Conservation (phyloP, 371 early-diverging fungal genomes). For the Chytridiales sp. region DNA sequence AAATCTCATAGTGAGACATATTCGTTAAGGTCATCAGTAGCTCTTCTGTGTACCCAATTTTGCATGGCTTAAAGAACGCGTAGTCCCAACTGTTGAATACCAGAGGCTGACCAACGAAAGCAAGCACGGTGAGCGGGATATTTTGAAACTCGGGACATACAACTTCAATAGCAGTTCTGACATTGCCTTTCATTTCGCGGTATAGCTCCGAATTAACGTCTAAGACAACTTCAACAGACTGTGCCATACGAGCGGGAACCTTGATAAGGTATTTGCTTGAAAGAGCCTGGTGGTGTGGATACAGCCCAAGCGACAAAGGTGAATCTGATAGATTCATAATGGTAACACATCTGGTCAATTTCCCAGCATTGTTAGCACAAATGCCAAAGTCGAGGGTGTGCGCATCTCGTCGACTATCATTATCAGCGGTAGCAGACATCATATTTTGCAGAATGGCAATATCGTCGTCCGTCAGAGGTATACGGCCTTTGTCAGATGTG, state of each 20-base stretch:
- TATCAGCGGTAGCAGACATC: conserved; percentile 47
- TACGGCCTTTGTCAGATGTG: conserved; percentile 27
- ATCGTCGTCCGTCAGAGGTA: conserved; percentile 41
- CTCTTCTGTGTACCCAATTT: conserved; percentile 27
- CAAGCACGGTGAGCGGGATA: conserved; percentile 46
- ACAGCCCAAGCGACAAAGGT: conserved; percentile 45
- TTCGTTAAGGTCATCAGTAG: conserved; percentile 42
- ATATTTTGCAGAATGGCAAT: conserved; percentile 48
- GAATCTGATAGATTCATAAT: conserved; percentile 51
- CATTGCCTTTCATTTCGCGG: conserved; percentile 33
- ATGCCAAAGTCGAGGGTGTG: conserved; percentile 57
- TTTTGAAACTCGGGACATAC: conserved; percentile 59
- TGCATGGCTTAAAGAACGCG: conserved; percentile 50
- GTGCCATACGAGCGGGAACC: conserved; percentile 52
- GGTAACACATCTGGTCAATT: conserved; percentile 48
- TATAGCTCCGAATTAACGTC: no score
- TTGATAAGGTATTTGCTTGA: conserved; percentile 46
- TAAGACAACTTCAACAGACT: conserved; percentile 46
- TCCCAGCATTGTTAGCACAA: conserved; percentile 26
- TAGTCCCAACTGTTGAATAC: conserved; percentile 43
- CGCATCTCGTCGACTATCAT: conserved; percentile 34
- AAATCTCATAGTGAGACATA: conserved; percentile 49
- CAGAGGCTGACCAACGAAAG: conserved; percentile 53
- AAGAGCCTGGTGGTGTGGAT: conserved; percentile 40
- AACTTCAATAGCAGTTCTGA: conserved; percentile 46